phyloP scores from a whole-genome alignment of 2,329 filamentous ascomycete genomes.

The Lizonia empirigonia region DNA sequence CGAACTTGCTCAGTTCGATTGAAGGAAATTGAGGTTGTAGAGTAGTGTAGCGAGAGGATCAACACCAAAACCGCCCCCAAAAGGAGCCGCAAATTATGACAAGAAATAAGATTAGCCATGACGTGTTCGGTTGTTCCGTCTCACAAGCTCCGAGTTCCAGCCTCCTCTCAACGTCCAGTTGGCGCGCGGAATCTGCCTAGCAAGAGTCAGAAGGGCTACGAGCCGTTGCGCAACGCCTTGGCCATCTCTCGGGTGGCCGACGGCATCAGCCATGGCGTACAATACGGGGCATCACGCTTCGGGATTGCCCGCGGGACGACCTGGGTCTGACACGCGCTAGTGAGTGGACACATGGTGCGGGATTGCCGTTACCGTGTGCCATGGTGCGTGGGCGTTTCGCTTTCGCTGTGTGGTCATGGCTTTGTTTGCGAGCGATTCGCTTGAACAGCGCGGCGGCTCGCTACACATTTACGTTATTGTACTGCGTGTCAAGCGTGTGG shows the following conservation, averaged over 20 bases:
- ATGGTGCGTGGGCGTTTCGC: constrained; percentile 3
- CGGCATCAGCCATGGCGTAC: constrained; percentile 8
- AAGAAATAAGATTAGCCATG: neutral
- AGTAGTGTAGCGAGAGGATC: neutral
- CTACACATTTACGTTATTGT: neutral
- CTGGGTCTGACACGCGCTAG: constrained; percentile 5
- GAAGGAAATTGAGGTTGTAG: constrained; percentile 14
- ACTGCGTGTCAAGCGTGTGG: neutral
- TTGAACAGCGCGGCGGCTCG: constrained; percentile 2
- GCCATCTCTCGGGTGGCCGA: neutral
- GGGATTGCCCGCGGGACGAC: constrained; percentile 11
- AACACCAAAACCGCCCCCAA: neutral
- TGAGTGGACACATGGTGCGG: neutral
- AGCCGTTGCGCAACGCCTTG: constrained; percentile 12
- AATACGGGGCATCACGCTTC: constrained; percentile 4
- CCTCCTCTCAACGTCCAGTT: neutral
- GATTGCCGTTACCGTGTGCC: constrained; percentile 3
- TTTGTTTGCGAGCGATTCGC: neutral
- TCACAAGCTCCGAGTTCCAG: neutral
- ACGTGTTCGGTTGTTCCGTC: neutral
- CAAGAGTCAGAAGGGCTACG: neutral
- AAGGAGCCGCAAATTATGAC: neutral
- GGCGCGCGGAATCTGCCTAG: neutral
- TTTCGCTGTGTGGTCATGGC: neutral
- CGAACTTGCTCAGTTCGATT: constrained; percentile 65